phyloP scores from a whole-genome alignment of 352 stramenopile genomes.

The Globisporangium acanthophoron region DNA sequence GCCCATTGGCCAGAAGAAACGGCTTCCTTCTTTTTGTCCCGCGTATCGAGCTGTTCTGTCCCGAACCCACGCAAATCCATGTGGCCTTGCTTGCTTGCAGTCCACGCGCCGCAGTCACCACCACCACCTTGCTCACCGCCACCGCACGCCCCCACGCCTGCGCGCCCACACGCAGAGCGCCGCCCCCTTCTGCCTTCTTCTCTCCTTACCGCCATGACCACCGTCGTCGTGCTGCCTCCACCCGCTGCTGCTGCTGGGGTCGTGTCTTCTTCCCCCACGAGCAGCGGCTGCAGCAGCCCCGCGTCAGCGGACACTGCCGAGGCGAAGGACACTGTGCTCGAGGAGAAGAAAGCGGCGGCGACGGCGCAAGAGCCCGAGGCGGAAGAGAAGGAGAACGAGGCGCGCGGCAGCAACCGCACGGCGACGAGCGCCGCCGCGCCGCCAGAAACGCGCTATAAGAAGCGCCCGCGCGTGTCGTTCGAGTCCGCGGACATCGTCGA shows the following conservation, averaged over 20 bases:
- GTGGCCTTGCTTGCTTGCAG: too few relatives aligned
- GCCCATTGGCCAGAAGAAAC: not conserved
- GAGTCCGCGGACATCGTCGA: constrained; percentile 82
- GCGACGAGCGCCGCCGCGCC: not conserved
- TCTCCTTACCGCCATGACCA: constrained; percentile 30
- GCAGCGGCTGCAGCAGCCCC: constrained; percentile 12
- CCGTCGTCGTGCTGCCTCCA: constrained; percentile 35
- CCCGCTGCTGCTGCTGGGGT: constrained; percentile 9
- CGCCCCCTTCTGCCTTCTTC: not conserved
- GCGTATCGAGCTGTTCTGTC: too few relatives aligned
- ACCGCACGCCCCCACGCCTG: not conserved
- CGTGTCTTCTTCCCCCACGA: constrained; percentile 11
- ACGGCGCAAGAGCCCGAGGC: constrained; percentile 14
- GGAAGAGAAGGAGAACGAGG: constrained; percentile 20
- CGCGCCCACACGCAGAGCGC: not conserved
- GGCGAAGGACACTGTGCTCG: not conserved
- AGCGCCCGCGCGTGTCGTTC: constrained; percentile 64
- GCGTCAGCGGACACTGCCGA: not conserved
- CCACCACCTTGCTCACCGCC: too few relatives aligned
- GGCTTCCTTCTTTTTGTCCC: too few relatives aligned
- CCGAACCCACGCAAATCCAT: not conserved
- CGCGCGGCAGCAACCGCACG: constrained; percentile 3
- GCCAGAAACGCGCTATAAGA: constrained; percentile 39
- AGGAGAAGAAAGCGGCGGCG: not conserved
- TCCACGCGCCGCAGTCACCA: too few relatives aligned